Percentiles rank a stretch among this genome's conserved stretches.
These are phyloP conservation scores for Dactylonectria estremocensis DNA, from an alignment of 2,329 filamentous ascomycete species.

Conservation along the genomic window DNA sequence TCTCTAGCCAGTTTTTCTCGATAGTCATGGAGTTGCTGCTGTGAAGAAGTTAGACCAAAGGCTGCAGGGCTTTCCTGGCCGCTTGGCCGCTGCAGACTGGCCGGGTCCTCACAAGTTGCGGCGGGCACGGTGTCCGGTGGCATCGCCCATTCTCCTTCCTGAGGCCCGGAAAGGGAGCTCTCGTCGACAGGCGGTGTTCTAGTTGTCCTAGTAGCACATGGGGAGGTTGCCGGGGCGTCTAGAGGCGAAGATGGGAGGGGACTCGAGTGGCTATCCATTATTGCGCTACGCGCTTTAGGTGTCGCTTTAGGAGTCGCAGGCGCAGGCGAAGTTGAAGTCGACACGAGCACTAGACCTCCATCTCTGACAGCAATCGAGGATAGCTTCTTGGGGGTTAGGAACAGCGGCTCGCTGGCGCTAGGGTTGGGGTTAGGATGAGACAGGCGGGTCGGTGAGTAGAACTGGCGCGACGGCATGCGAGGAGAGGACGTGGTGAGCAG, in stretches of 20 bases:
- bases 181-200: no score
- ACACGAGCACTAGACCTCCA: slow-evolving; percentile 49
- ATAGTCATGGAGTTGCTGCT: slow-evolving; percentile 70
- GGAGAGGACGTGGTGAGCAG: slow-evolving; percentile 5
- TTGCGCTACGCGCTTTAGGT: slow-evolving; percentile 50
- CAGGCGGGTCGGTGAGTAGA: slow-evolving; percentile 45
- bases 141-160: no score
- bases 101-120: slow-evolving; percentile 40
- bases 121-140: no score
- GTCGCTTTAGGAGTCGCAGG: slow-evolving; percentile 43
- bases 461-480: slow-evolving; percentile 45
- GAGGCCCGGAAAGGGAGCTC: no score
- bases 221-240: no score
- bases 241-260: no score
- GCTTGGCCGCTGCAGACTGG: slow-evolving; percentile 40
- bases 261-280: slow-evolving; percentile 52
- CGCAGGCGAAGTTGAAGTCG: slow-evolving; percentile 37
- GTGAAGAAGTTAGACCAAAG: slow-evolving; percentile 48
- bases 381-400: slow-evolving; percentile 39
- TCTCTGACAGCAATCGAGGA: slow-evolving; percentile 44
- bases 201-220: no score
- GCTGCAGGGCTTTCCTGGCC: slow-evolving; percentile 33
- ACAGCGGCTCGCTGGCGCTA: slow-evolving; percentile 31
- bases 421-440: no score
- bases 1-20: slow-evolving; percentile 71